Percentiles rank a stretch among this genome's conserved stretches.
phyloP scores from a whole-genome alignment of 345 rosid species.

The Nasturtium officinale region DNA sequence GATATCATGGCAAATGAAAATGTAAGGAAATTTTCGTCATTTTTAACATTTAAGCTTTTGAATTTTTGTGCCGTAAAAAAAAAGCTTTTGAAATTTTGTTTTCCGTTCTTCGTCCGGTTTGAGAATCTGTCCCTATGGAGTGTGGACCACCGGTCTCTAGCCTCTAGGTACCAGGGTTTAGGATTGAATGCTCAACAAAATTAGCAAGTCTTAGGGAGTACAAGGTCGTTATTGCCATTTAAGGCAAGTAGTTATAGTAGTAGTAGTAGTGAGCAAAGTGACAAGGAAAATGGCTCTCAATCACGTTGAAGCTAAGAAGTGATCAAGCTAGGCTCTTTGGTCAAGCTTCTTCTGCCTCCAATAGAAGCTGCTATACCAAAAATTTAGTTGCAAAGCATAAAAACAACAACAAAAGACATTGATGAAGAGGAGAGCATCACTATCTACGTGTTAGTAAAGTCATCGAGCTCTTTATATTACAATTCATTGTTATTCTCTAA shows the following conservation, averaged over 20 bases:
- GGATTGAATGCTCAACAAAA: background rate
- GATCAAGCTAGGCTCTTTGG: background rate
- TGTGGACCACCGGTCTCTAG: background rate
- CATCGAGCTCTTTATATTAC: background rate
- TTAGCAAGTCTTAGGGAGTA: background rate
- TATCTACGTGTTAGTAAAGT: background rate
- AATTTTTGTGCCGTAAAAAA: too few species aligned
- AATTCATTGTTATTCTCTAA: too few species aligned
- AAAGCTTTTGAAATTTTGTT: too few species aligned
- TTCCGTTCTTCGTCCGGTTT: background rate
- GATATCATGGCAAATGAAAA: background rate
- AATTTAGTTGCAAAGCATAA: background rate
- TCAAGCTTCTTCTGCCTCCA: background rate
- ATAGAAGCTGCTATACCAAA: background rate
- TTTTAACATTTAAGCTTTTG: background rate
- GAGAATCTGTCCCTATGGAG: background rate
- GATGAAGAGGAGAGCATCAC: background rate
- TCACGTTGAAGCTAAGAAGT: too few species aligned
- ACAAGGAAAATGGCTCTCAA: too few species aligned
- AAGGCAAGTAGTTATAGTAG: background rate
- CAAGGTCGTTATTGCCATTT: background rate
- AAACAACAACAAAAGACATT: background rate
- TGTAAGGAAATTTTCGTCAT: background rate
- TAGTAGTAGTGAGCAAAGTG: background rate
- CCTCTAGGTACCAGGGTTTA: background rate